phyloP scores from a whole-genome alignment of 139 green algal species.

The Axilococcus clingmanii region DNA sequence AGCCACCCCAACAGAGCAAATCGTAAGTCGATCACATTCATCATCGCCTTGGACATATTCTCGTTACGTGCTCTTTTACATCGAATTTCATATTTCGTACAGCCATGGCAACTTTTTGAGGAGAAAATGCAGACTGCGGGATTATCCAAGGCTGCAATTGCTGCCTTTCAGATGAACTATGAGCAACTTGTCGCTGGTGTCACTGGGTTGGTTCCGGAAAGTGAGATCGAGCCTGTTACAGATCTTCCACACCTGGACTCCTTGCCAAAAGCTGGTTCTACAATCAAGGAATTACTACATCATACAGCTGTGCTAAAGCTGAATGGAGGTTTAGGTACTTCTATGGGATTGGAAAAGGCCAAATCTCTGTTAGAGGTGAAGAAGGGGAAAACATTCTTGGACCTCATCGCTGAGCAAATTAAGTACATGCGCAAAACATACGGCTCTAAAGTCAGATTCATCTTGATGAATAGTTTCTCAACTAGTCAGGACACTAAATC shows the following conservation, averaged over 20 bases:
- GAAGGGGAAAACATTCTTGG: conserved; percentile 84
- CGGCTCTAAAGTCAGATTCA: conserved; percentile 51
- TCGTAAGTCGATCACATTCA: too few relatives aligned
- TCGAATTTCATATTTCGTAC: background rate
- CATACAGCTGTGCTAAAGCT: conserved; percentile 85
- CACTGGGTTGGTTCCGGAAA: conserved; percentile 70
- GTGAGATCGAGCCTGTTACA: conserved; percentile 55
- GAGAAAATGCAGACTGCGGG: conserved; percentile 61
- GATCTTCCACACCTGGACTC: conserved; percentile 51
- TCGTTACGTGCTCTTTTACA: too few relatives aligned
- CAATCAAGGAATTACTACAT: conserved; percentile 40
- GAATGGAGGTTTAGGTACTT: conserved; percentile 83
- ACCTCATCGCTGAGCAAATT: conserved; percentile 90
- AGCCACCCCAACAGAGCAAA: too few relatives aligned
- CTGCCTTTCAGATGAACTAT: conserved; percentile 79
- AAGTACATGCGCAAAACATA: conserved; percentile 65
- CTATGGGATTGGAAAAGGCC: conserved; percentile 88
- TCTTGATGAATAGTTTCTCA: conserved; percentile 88
- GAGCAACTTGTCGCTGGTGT: conserved; percentile 69
- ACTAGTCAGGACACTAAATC: conserved; percentile 71
- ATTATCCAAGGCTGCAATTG: conserved; percentile 59
- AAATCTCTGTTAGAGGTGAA: conserved; percentile 80
- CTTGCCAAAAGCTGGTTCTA: conserved; percentile 1
- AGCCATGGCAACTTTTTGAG: conserved; percentile 35
- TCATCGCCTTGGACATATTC: too few relatives aligned